Conservation (phyloP, 257 asterid genomes). For the Phtheirospermum japonicum region DNA sequence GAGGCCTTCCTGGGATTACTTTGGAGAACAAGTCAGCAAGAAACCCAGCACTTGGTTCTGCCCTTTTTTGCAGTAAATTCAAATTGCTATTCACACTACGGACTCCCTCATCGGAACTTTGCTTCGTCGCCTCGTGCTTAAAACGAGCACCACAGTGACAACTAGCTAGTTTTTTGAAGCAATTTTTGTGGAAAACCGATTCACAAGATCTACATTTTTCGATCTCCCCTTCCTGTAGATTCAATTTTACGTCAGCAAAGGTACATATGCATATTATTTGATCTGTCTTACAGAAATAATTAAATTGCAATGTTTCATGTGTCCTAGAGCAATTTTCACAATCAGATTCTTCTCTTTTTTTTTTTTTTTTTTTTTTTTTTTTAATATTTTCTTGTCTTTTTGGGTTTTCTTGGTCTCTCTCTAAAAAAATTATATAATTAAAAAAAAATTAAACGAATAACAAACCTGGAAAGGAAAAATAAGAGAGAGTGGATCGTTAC, state of each 20-base stretch:
- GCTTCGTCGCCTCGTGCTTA: conserved; percentile 35
- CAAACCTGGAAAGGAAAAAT: conserved; percentile 98
- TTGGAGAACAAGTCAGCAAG: conserved; percentile 62
- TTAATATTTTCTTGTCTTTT: too few relatives aligned
- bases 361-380: neutral
- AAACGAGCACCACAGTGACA: conserved; percentile 75
- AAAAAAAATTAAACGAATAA: too few relatives aligned
- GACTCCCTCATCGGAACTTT: conserved; percentile 28
- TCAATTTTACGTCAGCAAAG: conserved; percentile 22
- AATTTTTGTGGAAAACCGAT: conserved; percentile 69
- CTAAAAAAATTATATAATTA: too few relatives aligned
- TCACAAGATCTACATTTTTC: conserved; percentile 76
- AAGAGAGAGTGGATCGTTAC: conserved; percentile 71
- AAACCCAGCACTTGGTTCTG: conserved; percentile 48
- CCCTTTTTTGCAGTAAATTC: conserved; percentile 29
- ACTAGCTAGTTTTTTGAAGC: conserved; percentile 53
- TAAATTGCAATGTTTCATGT: neutral
- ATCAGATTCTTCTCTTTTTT: conserved; percentile 4
- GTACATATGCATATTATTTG: neutral
- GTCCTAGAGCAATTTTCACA: neutral
- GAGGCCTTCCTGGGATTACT: conserved; percentile 48
- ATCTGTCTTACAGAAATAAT: neutral
- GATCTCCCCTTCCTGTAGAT: conserved; percentile 72
- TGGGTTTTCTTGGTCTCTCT: too few relatives aligned
- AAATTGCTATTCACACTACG: conserved; percentile 27